Evolutionary conservation across 805 yeast genomes (phyloP).

Genomic region (Barnettozyma pratensis): DNA sequence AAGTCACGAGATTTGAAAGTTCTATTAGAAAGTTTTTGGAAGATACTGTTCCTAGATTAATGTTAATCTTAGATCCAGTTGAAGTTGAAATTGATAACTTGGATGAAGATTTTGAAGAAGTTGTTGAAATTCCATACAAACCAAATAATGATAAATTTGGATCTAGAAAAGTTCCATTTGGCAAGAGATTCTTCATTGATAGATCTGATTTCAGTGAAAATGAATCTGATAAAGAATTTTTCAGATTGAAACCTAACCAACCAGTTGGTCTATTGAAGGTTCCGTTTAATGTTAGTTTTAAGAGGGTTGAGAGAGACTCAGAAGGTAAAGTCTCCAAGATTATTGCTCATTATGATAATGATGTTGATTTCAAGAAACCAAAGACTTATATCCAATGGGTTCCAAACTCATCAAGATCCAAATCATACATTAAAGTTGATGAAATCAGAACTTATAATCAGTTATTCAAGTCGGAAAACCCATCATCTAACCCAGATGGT

Average conservation of each 20-base stretch:
- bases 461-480: conserved; percentile 87
- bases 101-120: conserved; percentile 65
- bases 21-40: conserved; percentile 86
- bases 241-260: conserved; percentile 90
- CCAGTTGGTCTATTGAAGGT: conserved; percentile 93
- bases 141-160: conserved; percentile 81
- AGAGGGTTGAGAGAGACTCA: conserved; percentile 55
- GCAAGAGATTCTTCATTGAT: conserved; percentile 78
- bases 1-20: conserved; percentile 82
- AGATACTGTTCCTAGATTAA: conserved; percentile 86
- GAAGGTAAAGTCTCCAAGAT: conserved; percentile 64
- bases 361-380: conserved; percentile 48
- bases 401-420: conserved; percentile 57
- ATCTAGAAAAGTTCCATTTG: conserved; percentile 67
- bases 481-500: conserved; percentile 83
- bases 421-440: conserved; percentile 57
- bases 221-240: conserved; percentile 59
- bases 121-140: conserved; percentile 78
- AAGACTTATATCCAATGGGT: conserved; percentile 98
- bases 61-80: conserved; percentile 88
- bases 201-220: conserved; percentile 78
- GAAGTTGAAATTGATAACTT: conserved; percentile 79
- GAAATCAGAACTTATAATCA: conserved; percentile 88
- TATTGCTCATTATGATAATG: conserved; percentile 76
- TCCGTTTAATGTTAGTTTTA: conserved; percentile 74